A percentile compares a stretch with the other conserved stretches of the same genome.
Evolutionary conservation across 2,329 filamentous ascomycete genomes (phyloP).

Genomic region (Colletotrichum camelliae): DNA sequence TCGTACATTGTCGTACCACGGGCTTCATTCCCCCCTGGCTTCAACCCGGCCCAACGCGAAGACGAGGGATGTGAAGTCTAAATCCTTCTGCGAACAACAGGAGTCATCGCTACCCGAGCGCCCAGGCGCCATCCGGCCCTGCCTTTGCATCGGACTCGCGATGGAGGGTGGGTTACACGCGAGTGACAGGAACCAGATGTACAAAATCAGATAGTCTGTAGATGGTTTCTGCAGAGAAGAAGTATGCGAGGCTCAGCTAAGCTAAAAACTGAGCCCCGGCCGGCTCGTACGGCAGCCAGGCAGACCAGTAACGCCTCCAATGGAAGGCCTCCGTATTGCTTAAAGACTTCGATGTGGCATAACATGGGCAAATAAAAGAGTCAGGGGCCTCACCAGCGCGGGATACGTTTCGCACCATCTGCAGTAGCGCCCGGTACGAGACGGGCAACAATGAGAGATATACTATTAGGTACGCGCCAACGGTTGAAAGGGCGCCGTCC

Average conservation of each 20-base stretch:
- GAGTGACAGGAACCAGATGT: neutral
- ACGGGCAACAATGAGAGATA: neutral
- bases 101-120: neutral
- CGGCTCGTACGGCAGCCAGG: neutral
- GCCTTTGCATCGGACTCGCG: neutral
- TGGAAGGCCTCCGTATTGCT: neutral
- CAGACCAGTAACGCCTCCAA: neutral
- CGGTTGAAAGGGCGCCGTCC: neutral
- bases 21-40: neutral
- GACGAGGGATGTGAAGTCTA: conserved; percentile 6
- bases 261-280: neutral
- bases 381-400: neutral
- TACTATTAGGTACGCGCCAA: neutral
- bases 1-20: neutral
- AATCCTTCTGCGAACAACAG: neutral
- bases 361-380: neutral
- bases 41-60: neutral
- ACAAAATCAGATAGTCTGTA: neutral
- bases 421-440: neutral
- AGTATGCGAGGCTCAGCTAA: neutral
- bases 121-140: neutral
- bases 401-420: neutral
- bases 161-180: conserved; percentile 8
- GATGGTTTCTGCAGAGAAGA: neutral
- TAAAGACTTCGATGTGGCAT: neutral